These are phyloP conservation scores for Mycena epipterygia DNA, from an alignment of 768 basidiomycete species.

Conservation along the genomic window DNA sequence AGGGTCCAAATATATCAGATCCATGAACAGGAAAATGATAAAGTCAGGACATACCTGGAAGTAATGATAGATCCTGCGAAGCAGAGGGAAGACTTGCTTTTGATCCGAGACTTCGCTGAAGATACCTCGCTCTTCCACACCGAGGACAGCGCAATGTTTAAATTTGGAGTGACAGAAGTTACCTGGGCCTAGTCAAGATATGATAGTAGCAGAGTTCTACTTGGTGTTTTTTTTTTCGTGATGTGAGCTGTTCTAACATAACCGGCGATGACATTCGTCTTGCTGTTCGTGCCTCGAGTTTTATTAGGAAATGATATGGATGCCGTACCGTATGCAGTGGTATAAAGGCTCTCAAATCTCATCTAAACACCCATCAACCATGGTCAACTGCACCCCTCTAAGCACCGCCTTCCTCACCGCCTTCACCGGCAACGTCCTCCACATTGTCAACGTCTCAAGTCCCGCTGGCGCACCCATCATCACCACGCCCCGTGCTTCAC, in stretches of 20 bases:
- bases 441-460: conserved; percentile 1
- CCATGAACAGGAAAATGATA: not conserved
- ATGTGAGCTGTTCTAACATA: not conserved
- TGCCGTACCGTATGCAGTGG: not conserved
- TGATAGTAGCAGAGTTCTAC: not conserved
- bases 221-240: not conserved
- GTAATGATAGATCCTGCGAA: not conserved
- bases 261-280: not conserved
- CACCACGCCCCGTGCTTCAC: conserved; percentile 5
- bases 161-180: not conserved
- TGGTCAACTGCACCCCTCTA: conserved; percentile 11
- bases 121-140: too few relatives aligned
- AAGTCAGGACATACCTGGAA: not conserved
- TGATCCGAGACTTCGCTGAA: not conserved
- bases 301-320: conserved; percentile 2
- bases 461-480: conserved; percentile 4
- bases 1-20: not conserved
- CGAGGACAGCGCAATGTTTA: not conserved
- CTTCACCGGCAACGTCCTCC: conserved; percentile 4
- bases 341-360: conserved; percentile 10
- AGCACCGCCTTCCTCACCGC: not conserved
- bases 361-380: not conserved
- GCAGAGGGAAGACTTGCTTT: not conserved
- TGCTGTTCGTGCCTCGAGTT: conserved; percentile 10
- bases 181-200: not conserved